Base-by-base conservation (phyloP, 2,329 filamentous ascomycete species). In the Tolypocladium paradoxum region DNA sequence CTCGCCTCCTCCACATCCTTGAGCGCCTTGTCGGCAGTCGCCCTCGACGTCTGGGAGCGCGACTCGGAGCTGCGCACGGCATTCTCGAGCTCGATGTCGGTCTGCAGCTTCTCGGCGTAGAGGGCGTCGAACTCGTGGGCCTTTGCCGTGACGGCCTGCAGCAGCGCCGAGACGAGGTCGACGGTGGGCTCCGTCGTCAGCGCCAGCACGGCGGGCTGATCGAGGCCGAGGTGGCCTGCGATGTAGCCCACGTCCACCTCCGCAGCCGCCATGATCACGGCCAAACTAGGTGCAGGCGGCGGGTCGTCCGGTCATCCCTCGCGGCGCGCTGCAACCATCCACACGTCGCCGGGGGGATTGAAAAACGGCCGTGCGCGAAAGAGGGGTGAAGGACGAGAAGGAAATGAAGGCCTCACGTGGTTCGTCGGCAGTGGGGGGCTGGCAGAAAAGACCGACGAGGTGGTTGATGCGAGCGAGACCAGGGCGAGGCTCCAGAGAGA, bases 31-130 rank as follows among this genome's bases (percentile, higher is more conserved):
- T 95, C 90, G 46, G 90, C 81, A 1, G 87, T 88, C 6, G 81
- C 77, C 71, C 93, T 95, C 66, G 93, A 83, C 9, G 84, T 82
- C 65, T 92, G 89, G 59, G 85, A 84, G 69, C 90, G 88, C 27
- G 86, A 83, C 66, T 97, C 92, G 55, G 87, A 85, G 59, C 82
- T 87, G 61, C 90, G 85, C 48, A 96, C 85, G 20, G 86, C 87
- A 69, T 90, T 93, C 68, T 99, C 93, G 8, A 97, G 80, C 73
- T 97, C 91, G 46, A 99, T 93, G 63, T 96, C 90, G 47, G 88
- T 76, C 60, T 89, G 85, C 46, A 96, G 78, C 72, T 96, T 97
- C 59, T 95, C 88, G 11, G 92, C 85, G 62, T 86, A 89, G 40
- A 96, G 73, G 38, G 84, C 80, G 65, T 96, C 90, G 62, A 82